Evolutionary conservation across 352 stramenopile genomes (phyloP).

Genomic region (Pythium insidiosum): DNA sequence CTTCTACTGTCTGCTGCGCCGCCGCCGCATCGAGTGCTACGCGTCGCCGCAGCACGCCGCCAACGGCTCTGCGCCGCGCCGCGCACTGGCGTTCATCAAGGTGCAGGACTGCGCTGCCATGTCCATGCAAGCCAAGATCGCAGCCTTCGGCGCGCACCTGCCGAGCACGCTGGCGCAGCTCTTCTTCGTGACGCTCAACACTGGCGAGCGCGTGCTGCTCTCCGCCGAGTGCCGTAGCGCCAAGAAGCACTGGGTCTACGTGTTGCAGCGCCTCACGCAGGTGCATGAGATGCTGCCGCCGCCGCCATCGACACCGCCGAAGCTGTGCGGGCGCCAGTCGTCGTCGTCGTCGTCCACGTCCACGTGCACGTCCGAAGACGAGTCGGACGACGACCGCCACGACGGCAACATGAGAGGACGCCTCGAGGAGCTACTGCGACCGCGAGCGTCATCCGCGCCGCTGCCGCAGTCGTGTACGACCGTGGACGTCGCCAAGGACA

Average conservation of each 20-base stretch:
- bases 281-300: constrained; percentile 23
- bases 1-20: constrained; percentile 58
- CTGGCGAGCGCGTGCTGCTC: constrained; percentile 52
- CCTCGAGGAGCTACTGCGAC: too few relatives aligned
- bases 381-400: constrained; percentile 1
- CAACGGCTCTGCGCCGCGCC: constrained; percentile 34
- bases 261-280: constrained; percentile 35
- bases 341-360: constrained; percentile 10
- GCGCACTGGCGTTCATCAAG: constrained; percentile 37
- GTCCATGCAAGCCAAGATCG: constrained; percentile 53
- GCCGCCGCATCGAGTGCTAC: constrained; percentile 35
- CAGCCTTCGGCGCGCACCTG: constrained; percentile 42
- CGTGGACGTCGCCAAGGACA: too few relatives aligned
- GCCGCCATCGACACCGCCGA: neutral
- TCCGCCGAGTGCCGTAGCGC: constrained; percentile 29
- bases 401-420: too few relatives aligned
- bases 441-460: too few relatives aligned
- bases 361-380: constrained; percentile 13
- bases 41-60: constrained; percentile 39
- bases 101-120: constrained; percentile 52
- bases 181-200: constrained; percentile 65
- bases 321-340: constrained; percentile 7
- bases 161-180: constrained; percentile 39
- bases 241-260: constrained; percentile 55
- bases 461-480: too few relatives aligned